These are phyloP conservation scores for Candida insectorum DNA, from an alignment of 805 yeast genomes.

Conservation along the genomic window DNA sequence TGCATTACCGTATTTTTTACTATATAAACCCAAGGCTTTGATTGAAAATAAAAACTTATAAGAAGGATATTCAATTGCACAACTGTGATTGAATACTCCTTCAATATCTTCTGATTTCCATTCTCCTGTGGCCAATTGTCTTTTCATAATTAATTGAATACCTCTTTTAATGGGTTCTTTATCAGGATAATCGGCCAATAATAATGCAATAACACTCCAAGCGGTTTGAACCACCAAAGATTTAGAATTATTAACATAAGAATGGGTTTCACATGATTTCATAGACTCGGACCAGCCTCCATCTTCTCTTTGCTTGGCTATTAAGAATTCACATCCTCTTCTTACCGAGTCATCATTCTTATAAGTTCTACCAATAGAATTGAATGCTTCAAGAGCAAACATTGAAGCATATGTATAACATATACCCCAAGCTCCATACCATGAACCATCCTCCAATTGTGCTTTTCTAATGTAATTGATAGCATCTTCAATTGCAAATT, in stretches of 20 bases:
- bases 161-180: conserved; percentile 60
- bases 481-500: conserved; percentile 69
- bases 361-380: conserved; percentile 64
- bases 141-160: conserved; percentile 53
- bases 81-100: conserved; percentile 89
- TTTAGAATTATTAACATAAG: conserved; percentile 61
- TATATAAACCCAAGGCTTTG: conserved; percentile 83
- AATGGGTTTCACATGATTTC: conserved; percentile 79
- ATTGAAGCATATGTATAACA: conserved; percentile 94
- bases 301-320: conserved; percentile 69
- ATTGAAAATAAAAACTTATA: conserved; percentile 87
- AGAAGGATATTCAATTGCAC: conserved; percentile 95
- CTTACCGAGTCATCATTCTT: conserved; percentile 57
- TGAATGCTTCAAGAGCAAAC: conserved; percentile 95
- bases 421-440: conserved; percentile 99
- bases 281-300: conserved; percentile 99
- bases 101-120: conserved; percentile 84
- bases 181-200: conserved; percentile 80
- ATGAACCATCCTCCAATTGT: conserved; percentile 81
- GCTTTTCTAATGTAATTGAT: conserved; percentile 62
- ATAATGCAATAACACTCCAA: conserved; percentile 83
- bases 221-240: conserved; percentile 86
- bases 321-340: conserved; percentile 83
- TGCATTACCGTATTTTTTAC: conserved; percentile 26
- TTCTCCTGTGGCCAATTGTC: conserved; percentile 76